These are phyloP conservation scores for Parastagonospora avenae DNA, from an alignment of 2,329 filamentous ascomycete species.

Conservation along the genomic window DNA sequence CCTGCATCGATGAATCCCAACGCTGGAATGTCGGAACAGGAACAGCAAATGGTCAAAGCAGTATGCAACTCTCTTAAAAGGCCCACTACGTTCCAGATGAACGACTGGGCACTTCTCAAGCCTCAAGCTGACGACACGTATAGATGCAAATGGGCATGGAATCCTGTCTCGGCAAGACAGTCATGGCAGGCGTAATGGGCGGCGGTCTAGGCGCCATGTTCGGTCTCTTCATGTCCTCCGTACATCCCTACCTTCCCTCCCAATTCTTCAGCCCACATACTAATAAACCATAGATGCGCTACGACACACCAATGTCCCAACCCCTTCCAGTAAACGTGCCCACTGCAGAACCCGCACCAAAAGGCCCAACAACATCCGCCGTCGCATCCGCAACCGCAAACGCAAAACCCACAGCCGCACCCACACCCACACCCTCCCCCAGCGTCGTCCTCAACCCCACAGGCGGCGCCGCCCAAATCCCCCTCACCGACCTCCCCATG, in stretches of 20 bases:
- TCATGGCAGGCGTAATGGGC: slow-evolving; percentile 88
- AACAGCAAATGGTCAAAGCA: slow-evolving; percentile 56
- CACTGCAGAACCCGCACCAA: slow-evolving; percentile 50
- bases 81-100: not conserved
- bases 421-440: slow-evolving; percentile 41
- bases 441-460: slow-evolving; percentile 57
- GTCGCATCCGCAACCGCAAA: slow-evolving; percentile 49
- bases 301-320: slow-evolving; percentile 83
- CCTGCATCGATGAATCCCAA: slow-evolving; percentile 39
- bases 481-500: slow-evolving; percentile 71
- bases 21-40: slow-evolving; percentile 50
- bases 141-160: slow-evolving; percentile 88
- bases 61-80: slow-evolving; percentile 31
- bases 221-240: slow-evolving; percentile 96
- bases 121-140: slow-evolving; percentile 3
- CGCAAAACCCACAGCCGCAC: slow-evolving; percentile 5
- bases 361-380: slow-evolving; percentile 25
- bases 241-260: slow-evolving; percentile 55
- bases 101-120: not conserved
- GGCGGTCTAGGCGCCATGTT: slow-evolving; percentile 94
- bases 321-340: slow-evolving; percentile 40
- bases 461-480: slow-evolving; percentile 47
- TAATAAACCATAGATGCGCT: slow-evolving; percentile 75
- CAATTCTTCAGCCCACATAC: not conserved
- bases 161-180: slow-evolving; percentile 86